Conservation (phyloP, 345 rosid genomes). For the Sisymbrium altissimum region DNA sequence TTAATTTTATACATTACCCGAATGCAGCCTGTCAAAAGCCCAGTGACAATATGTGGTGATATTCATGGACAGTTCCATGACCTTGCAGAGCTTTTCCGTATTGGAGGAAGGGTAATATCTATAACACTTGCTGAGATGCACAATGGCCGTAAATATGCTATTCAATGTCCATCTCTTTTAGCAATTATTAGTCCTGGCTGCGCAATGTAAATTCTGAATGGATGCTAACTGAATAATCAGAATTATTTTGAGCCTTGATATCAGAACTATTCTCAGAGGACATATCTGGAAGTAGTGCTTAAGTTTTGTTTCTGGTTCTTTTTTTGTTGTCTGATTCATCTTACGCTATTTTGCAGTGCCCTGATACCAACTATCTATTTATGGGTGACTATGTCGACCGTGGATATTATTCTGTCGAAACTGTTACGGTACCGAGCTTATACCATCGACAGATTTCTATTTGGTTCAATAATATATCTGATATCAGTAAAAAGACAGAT, state of each 20-base stretch:
- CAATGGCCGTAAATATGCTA: not conserved
- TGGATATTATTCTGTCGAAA: constrained; percentile 97
- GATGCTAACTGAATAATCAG: not conserved
- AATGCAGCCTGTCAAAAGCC: constrained; percentile 92
- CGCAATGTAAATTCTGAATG: not conserved
- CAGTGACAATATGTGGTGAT: constrained; percentile 97
- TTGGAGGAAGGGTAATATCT: constrained; percentile 83
- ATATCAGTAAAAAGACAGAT: not conserved
- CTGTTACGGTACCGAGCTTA: constrained; percentile 65
- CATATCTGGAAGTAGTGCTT: not conserved
- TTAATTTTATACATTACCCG: not conserved
- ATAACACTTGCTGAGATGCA: not conserved
- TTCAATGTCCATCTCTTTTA: not conserved
- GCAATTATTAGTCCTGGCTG: not conserved
- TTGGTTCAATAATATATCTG: not conserved
- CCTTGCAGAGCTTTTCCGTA: constrained; percentile 98
- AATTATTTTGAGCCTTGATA: not conserved
- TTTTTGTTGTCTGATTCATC: constrained; percentile 3
- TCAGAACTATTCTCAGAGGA: not conserved
- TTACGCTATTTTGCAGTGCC: constrained; percentile 62
- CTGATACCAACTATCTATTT: constrained; percentile 95
- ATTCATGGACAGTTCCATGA: constrained; percentile 99
- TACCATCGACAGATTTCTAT: not conserved
- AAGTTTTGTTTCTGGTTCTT: not conserved
- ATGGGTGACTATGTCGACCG: constrained; percentile 99